phyloP scores from a whole-genome alignment of 306 rosid genomes.

The Mucuna pruriens region DNA sequence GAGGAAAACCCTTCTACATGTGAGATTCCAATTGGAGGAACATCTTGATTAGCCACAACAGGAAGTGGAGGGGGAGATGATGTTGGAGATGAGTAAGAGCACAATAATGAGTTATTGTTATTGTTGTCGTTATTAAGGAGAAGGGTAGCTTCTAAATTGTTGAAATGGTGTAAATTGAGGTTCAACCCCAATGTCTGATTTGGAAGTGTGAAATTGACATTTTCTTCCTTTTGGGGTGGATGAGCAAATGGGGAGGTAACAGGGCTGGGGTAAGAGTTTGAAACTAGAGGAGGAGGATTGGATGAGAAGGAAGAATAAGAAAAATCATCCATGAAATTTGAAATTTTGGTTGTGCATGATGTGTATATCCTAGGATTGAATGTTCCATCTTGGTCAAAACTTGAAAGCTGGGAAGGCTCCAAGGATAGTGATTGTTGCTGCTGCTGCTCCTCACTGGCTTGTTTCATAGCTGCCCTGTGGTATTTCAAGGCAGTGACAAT shows the following conservation, averaged over 20 bases:
- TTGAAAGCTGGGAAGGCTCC: conserved; percentile 30
- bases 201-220: conserved; percentile 60
- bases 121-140: conserved; percentile 39
- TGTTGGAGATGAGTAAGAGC: conserved; percentile 48
- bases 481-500: conserved; percentile 78
- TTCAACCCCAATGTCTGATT: conserved; percentile 67
- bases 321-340: conserved; percentile 42
- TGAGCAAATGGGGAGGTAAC: conserved; percentile 42
- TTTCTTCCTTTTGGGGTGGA: conserved; percentile 45
- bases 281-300: conserved; percentile 27
- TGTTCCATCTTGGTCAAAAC: conserved; percentile 51
- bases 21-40: conserved; percentile 38
- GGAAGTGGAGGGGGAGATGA: conserved; percentile 49
- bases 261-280: conserved; percentile 41
- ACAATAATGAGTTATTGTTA: conserved; percentile 33
- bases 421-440: not conserved
- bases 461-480: conserved; percentile 82
- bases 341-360: conserved; percentile 45
- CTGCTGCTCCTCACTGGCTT: conserved; percentile 49
- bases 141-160: conserved; percentile 50
- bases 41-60: conserved; percentile 47
- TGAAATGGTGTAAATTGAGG: conserved; percentile 64
- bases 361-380: conserved; percentile 53
- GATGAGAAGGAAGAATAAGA: conserved; percentile 33
- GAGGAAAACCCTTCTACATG: conserved; percentile 47